Evolutionary conservation across 1,139 yeast genomes (phyloP), one percentile per base, ranked within the genome.

Genomic region (Scheffersomyces parashehatae): DNA sequence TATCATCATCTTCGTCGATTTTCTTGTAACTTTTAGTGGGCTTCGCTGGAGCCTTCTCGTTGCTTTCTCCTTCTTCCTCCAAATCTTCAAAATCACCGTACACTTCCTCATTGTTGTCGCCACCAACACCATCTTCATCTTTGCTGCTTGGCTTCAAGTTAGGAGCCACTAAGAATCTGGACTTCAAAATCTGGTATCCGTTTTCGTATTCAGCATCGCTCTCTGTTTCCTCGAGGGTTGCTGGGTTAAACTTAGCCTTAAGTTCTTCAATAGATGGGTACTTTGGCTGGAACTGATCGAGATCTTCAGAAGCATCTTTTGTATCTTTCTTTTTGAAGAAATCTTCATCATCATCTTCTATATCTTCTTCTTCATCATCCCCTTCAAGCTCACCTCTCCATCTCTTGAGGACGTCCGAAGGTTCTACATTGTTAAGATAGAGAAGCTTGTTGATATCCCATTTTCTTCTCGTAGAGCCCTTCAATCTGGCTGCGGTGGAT

Each of bases 391-490:
- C 51, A 29, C 75, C 70, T 52, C 64, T 82, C 96, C 97, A 91
- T 62, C 93, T 79, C 39, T 70, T 73, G 38, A 91, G 70, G 26
- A 81, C 97, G 43, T 88, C 96, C 0, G 70, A 70, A 0, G 97
- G 93, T 7, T 83, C 79, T 35, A 89, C 70, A 52, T 87, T 86
- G 43, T 83, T 81, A 80, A 86, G 75, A 61, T 93, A 93, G 9
- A 93, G 69, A 44, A 93, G 69, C 59, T 87, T 88, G 56, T 86
- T 83, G 48, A 93, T 81, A 61, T 93, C 88, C 91, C 95, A 88
- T 48, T 72, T 68, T 73, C 81, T 63, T 64, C 68, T 55, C 2
- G 73, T 71, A 28, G 69, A 53, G 31, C 66, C 57, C 58, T 62
- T 45, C 50, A 70, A 64, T 60, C 71, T 75, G 66, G 77, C 42